Evolutionary conservation across 73 alveolate genomes (phyloP), one percentile per base, ranked within the genome.

Genomic region (Paramecium tetraurelia): DNA sequence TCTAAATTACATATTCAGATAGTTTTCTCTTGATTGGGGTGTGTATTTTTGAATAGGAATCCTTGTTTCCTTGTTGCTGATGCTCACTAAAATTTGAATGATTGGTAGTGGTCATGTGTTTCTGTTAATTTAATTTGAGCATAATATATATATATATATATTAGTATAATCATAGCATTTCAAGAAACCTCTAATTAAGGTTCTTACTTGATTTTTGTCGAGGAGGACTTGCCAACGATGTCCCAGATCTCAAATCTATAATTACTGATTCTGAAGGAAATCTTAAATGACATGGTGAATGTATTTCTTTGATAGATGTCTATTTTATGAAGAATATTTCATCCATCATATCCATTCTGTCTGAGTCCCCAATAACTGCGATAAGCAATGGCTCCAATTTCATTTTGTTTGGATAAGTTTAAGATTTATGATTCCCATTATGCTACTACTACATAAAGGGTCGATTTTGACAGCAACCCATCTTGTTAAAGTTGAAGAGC

Each of bases 41-140:
- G 27, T 63, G 84, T 31, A 63, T 63, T 63, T 63, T 63, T 63
- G 84, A 27, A 33, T 63, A 63, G 84, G 84, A 63, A 31, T 63
- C 84, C 11, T 53, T 53, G n/a, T 33, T 53, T 53, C 35, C 33
- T 53, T 53, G 69, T 0, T 18, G 14, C 14, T 53, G 21, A 53
- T 53, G 69, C 69, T 53, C 69, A 53, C 69, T 53, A 53, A 53
- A 53, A 18, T 53, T 53, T 18, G 29, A 16, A 18, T 16, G 69
- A 53, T 53, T 53, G 4, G 31, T 53, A 18, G 31, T 53, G 31
- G 16, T 53, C 84, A 63, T 63, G 5, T 63, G 46, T 63, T 63
- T 63, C 84, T 63, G 84, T 63, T 63, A 63, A 63, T 63, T 63
- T 31, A 63, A 63, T 31, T 63, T 63, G 69, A 53, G 69, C 69